Conservation (phyloP, 495 filamentous ascomycete species). For the Echria macrotheca region DNA sequence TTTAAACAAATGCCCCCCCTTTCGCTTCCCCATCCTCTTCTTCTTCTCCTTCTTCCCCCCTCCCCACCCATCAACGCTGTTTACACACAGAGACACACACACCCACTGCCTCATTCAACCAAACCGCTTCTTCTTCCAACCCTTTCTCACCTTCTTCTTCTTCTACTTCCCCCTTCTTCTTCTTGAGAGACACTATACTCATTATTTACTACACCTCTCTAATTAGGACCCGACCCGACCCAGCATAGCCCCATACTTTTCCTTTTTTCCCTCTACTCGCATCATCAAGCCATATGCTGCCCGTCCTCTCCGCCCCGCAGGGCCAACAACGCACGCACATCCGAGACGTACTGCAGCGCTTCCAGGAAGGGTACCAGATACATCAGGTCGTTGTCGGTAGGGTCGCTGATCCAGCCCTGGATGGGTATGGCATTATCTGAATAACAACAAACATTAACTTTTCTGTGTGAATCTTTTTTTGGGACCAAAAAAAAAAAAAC, state of each 20-base stretch:
- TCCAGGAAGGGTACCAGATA: conserved; percentile 92
- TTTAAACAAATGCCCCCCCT: conserved; percentile 1
- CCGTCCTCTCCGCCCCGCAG: conserved; percentile 77
- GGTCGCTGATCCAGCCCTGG: conserved; percentile 88
- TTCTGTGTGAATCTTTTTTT: no score
- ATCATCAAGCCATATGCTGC: conserved; percentile 40
- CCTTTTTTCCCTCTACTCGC: background rate
- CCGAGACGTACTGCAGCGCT: conserved; percentile 90
- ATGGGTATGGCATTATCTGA: conserved; percentile 94
- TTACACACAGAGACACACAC: no score
- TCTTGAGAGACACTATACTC: background rate
- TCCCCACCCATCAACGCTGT: no score
- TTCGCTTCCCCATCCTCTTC: no score
- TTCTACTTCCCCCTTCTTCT: no score
- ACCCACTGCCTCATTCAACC: no score
- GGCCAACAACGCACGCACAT: conserved; percentile 84
- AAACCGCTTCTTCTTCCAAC: no score
- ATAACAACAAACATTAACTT: conserved; percentile 1
- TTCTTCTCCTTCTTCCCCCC: no score
- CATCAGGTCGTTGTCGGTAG: conserved; percentile 83
- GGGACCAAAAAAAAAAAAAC: conserved; percentile 12
- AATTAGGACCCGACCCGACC: background rate
- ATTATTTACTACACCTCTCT: conserved; percentile 9
- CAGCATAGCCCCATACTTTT: background rate
- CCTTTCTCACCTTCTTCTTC: no score